Evolutionary conservation across 805 yeast genomes (phyloP).

Genomic region (Nakazawaea ernobii): DNA sequence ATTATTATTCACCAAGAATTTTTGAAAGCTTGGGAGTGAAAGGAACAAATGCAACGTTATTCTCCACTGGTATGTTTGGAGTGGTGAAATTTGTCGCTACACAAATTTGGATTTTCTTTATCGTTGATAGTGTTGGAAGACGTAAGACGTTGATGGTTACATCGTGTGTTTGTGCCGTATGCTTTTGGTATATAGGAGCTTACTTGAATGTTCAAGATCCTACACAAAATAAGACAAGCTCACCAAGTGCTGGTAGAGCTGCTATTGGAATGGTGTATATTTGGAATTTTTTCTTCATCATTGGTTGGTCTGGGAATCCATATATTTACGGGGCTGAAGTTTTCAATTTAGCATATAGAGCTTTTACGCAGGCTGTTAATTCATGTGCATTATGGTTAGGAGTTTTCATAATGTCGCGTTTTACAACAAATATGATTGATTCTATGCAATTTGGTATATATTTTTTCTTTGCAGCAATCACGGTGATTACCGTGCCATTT

Average conservation of each 20-base stretch:
- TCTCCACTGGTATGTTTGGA: conserved; percentile 51
- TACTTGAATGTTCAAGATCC: conserved; percentile 36
- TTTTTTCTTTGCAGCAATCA: conserved; percentile 33
- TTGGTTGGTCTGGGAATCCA: conserved; percentile 42
- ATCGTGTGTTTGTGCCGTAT: conserved; percentile 33
- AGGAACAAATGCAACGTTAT: conserved; percentile 38
- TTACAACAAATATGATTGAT: conserved; percentile 37
- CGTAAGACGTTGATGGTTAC: conserved; percentile 33
- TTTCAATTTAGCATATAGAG: conserved; percentile 35
- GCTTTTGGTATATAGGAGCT: conserved; percentile 45
- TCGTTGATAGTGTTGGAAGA: conserved; percentile 43
- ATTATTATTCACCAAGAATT: conserved; percentile 47
- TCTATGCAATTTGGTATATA: conserved; percentile 38
- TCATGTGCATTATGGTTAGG: conserved; percentile 44
- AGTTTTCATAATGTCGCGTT: conserved; percentile 43
- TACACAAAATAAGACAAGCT: conserved; percentile 18
- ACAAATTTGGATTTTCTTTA: conserved; percentile 36
- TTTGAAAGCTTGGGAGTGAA: conserved; percentile 44
- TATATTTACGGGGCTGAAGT: conserved; percentile 43
- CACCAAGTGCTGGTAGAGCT: conserved; percentile 33
- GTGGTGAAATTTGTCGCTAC: conserved; percentile 39
- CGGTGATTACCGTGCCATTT: conserved; percentile 23
- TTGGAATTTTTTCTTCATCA: conserved; percentile 39
- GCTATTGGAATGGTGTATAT: conserved; percentile 41
- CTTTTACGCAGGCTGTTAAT: conserved; percentile 36